Base-by-base conservation (phyloP, 352 stramenopile genomes). In the Phytophthora megakarya region DNA sequence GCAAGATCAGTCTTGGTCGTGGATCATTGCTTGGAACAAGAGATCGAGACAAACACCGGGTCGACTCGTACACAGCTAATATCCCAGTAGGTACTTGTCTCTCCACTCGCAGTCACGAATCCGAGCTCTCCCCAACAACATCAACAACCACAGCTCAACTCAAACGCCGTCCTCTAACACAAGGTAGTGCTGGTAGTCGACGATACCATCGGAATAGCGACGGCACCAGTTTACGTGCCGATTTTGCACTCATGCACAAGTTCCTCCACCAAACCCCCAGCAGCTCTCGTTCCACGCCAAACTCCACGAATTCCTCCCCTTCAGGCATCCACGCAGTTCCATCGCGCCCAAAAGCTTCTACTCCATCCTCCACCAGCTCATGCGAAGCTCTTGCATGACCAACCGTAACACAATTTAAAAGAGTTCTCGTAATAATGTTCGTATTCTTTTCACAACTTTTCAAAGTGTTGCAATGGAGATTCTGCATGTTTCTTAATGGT, bases 221-320 rank as follows among this genome's bases (percentile, higher is more conserved):
- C n/a, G 57, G 65, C 5, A 55, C 44, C 9, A 68, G 54, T 38
- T 44, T 70, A 55, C 55, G 65, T 11, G 61, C 67, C 0, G 79
- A 89, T 25, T 89, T 88, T 58, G 73, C 80, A 10, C 63, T 86
- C 22, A 86, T 91, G 67, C 80, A 91, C 71, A 83, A 84, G 38
- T 91, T 90, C 32, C 71, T 93, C 26, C 84, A 93, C 40, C 80
- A 89, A 46, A 76, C 38, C 5, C 62, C 38, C 25, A 13, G 25
- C 32, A 65, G 35, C 22, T 23, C 45, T 23, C 56, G 43, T 22
- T 58, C 39, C n/a, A 38, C 53, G n/a, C n/a, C 28, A 35, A 52
- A 9, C 5, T 25, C 6, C 19, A 33, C 39, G 25, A 64, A 22
- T 21, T 26, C 38, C 38, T 21, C 48, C 33, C 33, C 45, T 40